phyloP scores from a whole-genome alignment of 805 yeast species.

The Monosporozyma aerobia region DNA sequence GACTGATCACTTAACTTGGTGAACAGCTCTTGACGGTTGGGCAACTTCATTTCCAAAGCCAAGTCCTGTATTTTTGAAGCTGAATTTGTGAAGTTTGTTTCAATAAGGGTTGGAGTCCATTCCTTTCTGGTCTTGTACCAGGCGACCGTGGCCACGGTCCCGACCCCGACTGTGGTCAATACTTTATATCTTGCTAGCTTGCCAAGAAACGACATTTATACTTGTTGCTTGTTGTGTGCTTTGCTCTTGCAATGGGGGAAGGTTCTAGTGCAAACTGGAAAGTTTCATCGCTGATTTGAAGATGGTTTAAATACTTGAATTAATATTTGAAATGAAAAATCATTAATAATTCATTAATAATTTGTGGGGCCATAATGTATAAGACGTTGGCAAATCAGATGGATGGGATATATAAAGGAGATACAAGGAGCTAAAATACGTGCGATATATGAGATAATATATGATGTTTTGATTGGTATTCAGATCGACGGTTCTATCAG shows the following conservation, averaged over 20 bases:
- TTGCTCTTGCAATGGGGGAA: too few relatives aligned
- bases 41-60: slow-evolving; percentile 17
- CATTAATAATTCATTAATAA: background rate
- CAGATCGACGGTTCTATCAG: slow-evolving; percentile 2
- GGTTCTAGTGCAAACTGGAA: background rate
- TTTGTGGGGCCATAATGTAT: background rate
- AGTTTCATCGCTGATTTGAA: background rate
- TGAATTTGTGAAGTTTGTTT: background rate
- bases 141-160: background rate
- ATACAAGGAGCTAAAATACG: background rate
- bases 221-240: too few relatives aligned
- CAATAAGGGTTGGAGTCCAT: background rate
- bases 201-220: background rate
- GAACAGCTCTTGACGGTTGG: slow-evolving; percentile 46
- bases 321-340: too few relatives aligned
- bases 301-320: background rate
- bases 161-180: background rate
- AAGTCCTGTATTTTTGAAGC: background rate
- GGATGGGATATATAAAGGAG: too few relatives aligned
- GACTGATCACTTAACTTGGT: slow-evolving; percentile 35
- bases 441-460: background rate
- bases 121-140: background rate
- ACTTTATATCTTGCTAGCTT: background rate
- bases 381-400: background rate
- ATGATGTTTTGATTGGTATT: background rate